These are phyloP conservation scores for Trametes cubensis DNA, from an alignment of 768 basidiomycete genomes.

Conservation along the genomic window DNA sequence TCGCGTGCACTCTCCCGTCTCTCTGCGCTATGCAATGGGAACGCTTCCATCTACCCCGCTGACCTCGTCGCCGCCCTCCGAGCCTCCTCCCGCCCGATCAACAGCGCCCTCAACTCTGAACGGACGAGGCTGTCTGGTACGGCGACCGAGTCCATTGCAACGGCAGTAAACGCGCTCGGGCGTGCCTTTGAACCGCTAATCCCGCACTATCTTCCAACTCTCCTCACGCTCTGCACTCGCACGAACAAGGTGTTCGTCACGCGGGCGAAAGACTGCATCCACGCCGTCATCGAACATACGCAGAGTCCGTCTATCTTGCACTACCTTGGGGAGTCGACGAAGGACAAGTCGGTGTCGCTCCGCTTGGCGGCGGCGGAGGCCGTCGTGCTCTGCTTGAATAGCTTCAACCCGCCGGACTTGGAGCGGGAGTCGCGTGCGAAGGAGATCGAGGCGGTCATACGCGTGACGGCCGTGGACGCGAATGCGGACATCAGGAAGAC, in stretches of 20 bases:
- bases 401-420: slow-evolving; percentile 77
- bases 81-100: slow-evolving; percentile 54
- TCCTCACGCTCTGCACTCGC: slow-evolving; percentile 68
- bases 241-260: slow-evolving; percentile 78
- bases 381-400: slow-evolving; percentile 66
- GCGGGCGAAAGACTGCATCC: slow-evolving; percentile 64
- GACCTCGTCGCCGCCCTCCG: slow-evolving; percentile 57
- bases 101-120: slow-evolving; percentile 68
- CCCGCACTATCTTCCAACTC: slow-evolving; percentile 64
- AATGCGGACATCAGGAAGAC: slow-evolving; percentile 74
- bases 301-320: slow-evolving; percentile 67
- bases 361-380: slow-evolving; percentile 70
- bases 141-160: slow-evolving; percentile 63
- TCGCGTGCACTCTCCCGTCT: slow-evolving; percentile 50
- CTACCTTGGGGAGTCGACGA: slow-evolving; percentile 57
- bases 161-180: slow-evolving; percentile 58
- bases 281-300: slow-evolving; percentile 63
- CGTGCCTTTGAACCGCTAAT: slow-evolving; percentile 68
- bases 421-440: slow-evolving; percentile 66
- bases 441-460: slow-evolving; percentile 74
- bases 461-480: slow-evolving; percentile 66
- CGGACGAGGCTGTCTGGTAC: slow-evolving; percentile 69
- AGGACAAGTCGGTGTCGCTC: slow-evolving; percentile 69
- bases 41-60: slow-evolving; percentile 52
- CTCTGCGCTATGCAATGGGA: slow-evolving; percentile 51